A percentile compares a stretch with the other conserved stretches of the same genome.
These are phyloP conservation scores for Hygrophoropsis aurantiaca DNA, from an alignment of 768 basidiomycete genomes.

Conservation along the genomic window DNA sequence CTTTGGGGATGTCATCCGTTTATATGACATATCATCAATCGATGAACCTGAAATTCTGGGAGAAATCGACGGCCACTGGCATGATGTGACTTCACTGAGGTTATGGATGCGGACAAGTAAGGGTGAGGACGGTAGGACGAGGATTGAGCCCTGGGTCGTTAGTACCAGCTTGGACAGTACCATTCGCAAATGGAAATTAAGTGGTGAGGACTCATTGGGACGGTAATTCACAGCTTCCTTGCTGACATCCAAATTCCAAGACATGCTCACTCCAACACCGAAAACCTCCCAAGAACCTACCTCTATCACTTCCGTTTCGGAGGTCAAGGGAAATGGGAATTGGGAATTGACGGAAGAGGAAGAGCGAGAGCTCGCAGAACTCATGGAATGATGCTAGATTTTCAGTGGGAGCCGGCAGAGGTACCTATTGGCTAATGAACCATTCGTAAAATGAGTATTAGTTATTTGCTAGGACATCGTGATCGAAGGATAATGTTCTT, in stretches of 20 bases:
- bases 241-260: constrained; percentile 8
- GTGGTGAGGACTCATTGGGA: constrained; percentile 41
- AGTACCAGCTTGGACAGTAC: constrained; percentile 87
- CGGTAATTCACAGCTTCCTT: not conserved
- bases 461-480: too few species aligned
- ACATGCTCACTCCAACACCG: constrained; percentile 25
- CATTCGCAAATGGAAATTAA: constrained; percentile 79
- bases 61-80: constrained; percentile 85
- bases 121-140: constrained; percentile 44
- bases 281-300: constrained; percentile 17
- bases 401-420: too few species aligned
- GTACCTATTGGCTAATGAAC: too few species aligned
- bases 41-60: constrained; percentile 70
- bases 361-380: constrained; percentile 82
- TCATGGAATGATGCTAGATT: constrained; percentile 50
- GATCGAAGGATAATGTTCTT: constrained; percentile 21
- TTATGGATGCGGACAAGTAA: constrained; percentile 63
- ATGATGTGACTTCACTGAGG: constrained; percentile 76
- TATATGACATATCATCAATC: constrained; percentile 73
- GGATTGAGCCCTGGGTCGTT: constrained; percentile 76
- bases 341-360: constrained; percentile 79
- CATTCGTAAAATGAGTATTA: too few species aligned
- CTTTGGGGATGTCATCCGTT: constrained; percentile 77
- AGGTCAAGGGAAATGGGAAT: constrained; percentile 28
- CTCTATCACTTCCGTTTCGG: constrained; percentile 26